Conservation (phyloP, 352 stramenopile genomes). For the Globisporangium nagaii region DNA sequence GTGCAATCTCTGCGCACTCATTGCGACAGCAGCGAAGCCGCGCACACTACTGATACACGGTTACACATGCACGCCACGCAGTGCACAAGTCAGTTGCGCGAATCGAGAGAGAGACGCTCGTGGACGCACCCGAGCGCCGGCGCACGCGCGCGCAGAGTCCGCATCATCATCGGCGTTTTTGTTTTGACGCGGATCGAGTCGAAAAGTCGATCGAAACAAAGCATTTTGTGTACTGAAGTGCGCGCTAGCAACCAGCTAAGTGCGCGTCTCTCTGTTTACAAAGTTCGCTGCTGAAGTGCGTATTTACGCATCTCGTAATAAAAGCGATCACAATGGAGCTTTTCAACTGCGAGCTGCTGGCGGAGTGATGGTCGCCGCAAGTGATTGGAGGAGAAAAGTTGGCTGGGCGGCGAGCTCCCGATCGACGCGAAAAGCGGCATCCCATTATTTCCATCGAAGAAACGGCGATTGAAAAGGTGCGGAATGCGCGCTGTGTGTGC, state of each 20-base stretch:
- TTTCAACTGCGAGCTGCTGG: neutral
- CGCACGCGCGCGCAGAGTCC: neutral
- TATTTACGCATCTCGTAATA: constrained; percentile 6
- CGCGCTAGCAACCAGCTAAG: neutral
- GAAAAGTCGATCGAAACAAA: too few species aligned
- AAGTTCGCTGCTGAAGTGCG: neutral
- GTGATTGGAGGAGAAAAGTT: constrained; percentile 74
- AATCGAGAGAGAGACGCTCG: neutral
- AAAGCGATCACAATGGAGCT: neutral
- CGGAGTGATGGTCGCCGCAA: constrained; percentile 45
- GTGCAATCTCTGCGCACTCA: neutral
- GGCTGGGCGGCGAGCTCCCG: constrained; percentile 6
- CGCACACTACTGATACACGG: neutral
- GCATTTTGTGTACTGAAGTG: too few species aligned
- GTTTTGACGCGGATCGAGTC: neutral
- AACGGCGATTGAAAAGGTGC: constrained; percentile 58
- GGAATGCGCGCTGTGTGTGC: neutral
- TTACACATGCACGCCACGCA: too few species aligned
- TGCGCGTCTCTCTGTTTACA: neutral
- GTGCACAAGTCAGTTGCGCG: neutral
- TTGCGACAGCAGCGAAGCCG: neutral
- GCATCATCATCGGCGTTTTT: neutral
- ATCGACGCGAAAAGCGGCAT: constrained; percentile 21
- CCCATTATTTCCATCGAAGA: constrained; percentile 87
- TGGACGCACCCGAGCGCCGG: constrained; percentile 1